phyloP scores from a whole-genome alignment of 2,329 filamentous ascomycete genomes.

The Fusarium tricinctum region DNA sequence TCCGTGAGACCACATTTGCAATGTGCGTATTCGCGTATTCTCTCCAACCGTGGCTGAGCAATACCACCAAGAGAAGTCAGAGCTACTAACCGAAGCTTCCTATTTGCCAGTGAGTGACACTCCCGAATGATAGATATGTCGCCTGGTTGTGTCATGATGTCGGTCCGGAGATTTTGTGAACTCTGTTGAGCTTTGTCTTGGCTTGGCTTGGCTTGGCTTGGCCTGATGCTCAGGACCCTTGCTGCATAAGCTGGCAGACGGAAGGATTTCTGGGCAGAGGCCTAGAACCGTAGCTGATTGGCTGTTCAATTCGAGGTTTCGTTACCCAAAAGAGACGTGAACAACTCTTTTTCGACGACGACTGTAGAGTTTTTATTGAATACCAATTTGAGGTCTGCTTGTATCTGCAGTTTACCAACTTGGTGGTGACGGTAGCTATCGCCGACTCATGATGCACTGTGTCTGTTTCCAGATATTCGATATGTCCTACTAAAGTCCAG shows the following conservation, averaged over 20 bases:
- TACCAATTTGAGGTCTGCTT: neutral
- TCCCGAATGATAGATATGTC: neutral
- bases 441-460: neutral
- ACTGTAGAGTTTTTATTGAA: neutral
- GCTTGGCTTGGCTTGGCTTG: constrained; percentile 16
- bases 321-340: constrained; percentile 21
- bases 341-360: constrained; percentile 42
- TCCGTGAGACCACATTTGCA: neutral
- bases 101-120: neutral
- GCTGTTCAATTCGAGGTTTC: constrained; percentile 14
- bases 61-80: neutral
- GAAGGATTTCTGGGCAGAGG: constrained; percentile 22
- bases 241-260: constrained; percentile 28
- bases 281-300: constrained; percentile 26
- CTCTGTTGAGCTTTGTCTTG: constrained; percentile 11
- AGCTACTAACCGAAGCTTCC: neutral
- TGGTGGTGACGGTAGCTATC: neutral
- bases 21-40: constrained; percentile 4
- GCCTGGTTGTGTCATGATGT: neutral
- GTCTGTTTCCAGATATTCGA: neutral
- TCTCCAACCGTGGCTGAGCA: constrained; percentile 12
- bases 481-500: neutral
- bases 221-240: constrained; percentile 29
- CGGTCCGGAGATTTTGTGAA: constrained; percentile 6
- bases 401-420: neutral